These are phyloP conservation scores for Leucocoprinus leucothites DNA, from an alignment of 768 basidiomycete genomes.

Conservation along the genomic window DNA sequence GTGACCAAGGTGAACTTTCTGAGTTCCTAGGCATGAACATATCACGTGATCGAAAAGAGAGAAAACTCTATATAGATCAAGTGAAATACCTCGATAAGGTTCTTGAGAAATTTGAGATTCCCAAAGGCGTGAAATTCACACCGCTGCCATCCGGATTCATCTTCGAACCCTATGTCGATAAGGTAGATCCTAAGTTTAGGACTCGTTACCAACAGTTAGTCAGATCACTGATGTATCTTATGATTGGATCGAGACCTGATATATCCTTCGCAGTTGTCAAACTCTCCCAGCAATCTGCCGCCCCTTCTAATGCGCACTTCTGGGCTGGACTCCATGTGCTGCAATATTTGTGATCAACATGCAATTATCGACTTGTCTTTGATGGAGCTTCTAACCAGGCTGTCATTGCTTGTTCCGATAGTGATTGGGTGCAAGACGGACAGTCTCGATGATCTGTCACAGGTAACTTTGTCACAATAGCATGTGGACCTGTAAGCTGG, in stretches of 20 bases:
- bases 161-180: not conserved
- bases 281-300: slow-evolving; percentile 12
- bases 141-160: slow-evolving; percentile 13
- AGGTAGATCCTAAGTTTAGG: not conserved
- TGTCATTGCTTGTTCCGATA: slow-evolving; percentile 8
- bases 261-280: slow-evolving; percentile 15
- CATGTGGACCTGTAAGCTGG: slow-evolving; percentile 18
- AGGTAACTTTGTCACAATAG: slow-evolving; percentile 19
- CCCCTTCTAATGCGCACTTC: no score
- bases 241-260: slow-evolving; percentile 17
- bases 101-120: no score
- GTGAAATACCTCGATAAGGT: no score
- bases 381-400: no score
- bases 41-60: not conserved
- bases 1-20: slow-evolving; percentile 15
- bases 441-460: slow-evolving; percentile 18
- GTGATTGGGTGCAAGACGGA: slow-evolving; percentile 10
- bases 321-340: not conserved
- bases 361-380: slow-evolving; percentile 3
- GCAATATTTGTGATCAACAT: slow-evolving; percentile 3
- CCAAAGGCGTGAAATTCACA: not conserved
- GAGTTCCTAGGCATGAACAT: no score
- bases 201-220: slow-evolving; percentile 10
- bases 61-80: slow-evolving; percentile 15
- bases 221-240: slow-evolving; percentile 16